Evolutionary conservation across 75 land plant species (phyloP).

Genomic region (Sequoiadendron giganteum): DNA sequence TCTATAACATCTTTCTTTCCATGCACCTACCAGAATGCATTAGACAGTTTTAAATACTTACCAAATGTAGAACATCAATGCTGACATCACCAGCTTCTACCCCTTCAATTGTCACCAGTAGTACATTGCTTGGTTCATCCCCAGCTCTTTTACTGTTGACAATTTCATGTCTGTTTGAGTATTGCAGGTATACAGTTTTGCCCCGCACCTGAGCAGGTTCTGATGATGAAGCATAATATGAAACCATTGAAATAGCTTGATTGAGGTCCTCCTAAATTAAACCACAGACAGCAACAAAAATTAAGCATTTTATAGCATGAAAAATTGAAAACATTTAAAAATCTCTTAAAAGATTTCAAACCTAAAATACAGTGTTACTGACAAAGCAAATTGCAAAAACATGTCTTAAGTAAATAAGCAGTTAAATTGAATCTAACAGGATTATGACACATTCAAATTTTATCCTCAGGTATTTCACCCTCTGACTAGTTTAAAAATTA

Average conservation of each 20-base stretch:
- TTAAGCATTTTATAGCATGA: neutral
- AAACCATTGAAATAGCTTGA: constrained; percentile 94
- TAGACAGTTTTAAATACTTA: constrained; percentile 26
- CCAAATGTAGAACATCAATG: constrained; percentile 94
- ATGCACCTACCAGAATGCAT: neutral
- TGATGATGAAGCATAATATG: constrained; percentile 91
- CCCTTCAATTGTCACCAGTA: constrained; percentile 92
- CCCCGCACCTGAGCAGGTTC: constrained; percentile 94
- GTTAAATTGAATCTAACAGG: neutral
- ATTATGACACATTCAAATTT: neutral
- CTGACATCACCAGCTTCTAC: constrained; percentile 91
- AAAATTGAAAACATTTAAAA: neutral
- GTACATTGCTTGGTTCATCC: constrained; percentile 88
- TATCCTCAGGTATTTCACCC: neutral
- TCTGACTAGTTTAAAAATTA: neutral
- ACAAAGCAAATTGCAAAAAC: neutral
- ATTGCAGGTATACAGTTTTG: constrained; percentile 89
- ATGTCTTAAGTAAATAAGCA: neutral
- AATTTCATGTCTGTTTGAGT: constrained; percentile 92
- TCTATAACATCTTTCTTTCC: neutral
- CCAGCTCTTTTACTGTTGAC: constrained; percentile 84
- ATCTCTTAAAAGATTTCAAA: neutral
- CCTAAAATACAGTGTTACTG: neutral
- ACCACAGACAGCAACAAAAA: neutral
- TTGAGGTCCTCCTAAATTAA: constrained; percentile 68